phyloP scores from a whole-genome alignment of 23 red algal genomes.

The Cyanidioschyzon merolae region DNA sequence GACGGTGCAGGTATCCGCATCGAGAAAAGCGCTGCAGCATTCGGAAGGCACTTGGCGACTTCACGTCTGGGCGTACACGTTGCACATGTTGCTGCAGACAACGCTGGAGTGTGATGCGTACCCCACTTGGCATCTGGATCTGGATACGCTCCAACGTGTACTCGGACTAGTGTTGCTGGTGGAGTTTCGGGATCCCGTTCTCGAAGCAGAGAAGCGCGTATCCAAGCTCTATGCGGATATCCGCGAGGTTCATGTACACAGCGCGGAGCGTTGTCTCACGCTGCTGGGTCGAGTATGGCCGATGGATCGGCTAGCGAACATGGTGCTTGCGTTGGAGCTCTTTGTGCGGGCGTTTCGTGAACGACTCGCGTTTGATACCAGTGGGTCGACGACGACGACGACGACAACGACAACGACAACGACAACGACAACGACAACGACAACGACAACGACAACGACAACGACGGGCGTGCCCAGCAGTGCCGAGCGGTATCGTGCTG shows the following conservation, averaged over 20 bases:
- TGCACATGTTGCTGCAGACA: background rate
- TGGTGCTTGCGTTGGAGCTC: background rate
- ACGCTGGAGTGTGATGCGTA: background rate
- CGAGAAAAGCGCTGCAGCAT: background rate
- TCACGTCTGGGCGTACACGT: background rate
- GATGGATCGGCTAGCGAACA: background rate
- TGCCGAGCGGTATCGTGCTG: background rate
- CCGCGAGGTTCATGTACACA: background rate
- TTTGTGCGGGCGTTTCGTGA: background rate
- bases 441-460: too few relatives aligned
- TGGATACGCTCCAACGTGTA: background rate
- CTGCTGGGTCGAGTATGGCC: background rate
- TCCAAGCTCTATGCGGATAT: slow-evolving; percentile 2
- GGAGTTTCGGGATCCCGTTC: background rate
- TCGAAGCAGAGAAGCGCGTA: background rate
- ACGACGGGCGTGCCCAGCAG: too few relatives aligned
- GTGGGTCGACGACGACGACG: background rate
- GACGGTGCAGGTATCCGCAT: background rate
- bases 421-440: too few relatives aligned
- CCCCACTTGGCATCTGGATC: background rate
- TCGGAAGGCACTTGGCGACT: background rate
- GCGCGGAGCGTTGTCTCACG: background rate
- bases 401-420: too few relatives aligned
- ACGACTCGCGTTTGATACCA: background rate
- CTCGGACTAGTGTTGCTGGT: background rate